Evolutionary conservation across 2,329 filamentous ascomycete species (phyloP), one percentile per base, ranked within the genome.

Genomic region (Fusarium pseudocircinatum): DNA sequence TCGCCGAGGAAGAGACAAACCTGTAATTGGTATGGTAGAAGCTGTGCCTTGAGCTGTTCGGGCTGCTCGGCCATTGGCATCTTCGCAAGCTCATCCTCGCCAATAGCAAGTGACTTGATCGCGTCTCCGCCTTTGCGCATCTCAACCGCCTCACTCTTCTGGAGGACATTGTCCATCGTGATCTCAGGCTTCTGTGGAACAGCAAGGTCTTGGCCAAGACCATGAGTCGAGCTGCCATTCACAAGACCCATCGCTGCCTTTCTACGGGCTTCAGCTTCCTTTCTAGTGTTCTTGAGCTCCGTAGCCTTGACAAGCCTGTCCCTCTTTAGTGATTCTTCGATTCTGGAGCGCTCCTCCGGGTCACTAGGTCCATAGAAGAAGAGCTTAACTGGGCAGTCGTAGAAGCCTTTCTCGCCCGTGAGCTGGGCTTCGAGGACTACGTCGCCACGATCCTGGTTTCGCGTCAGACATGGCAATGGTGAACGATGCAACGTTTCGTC

Each of bases 21-120:
- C 81, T 90, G 90, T 54, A 90, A 88, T 78, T 97, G 95, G 81
- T 97, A 96, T 3, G 94, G 92, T 65, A 97, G 86, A 54, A 97
- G 84, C 43, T 88, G 84, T 0, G 94, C 93, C 30, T 87, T 83
- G 46, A 97, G 84, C 11, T 85, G 83, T 12, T 84, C 76, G 1
- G 95, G 95, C 73, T 94, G 93, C 8, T 88, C 81, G 6, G 92
- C 93, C 85, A 89, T 89, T 1, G 93, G 92, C 90, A 97, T 90
- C 47, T 89, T 88, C 12, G 89, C 87, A 60, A 97, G 83, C 22
- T 91, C 85, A 3, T 90, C 87, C 82, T 97, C 94, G 42, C 90
- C 89, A 75, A 91, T 87, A 2, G 93, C 92, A 75, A 96, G 88
- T 43, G 89, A 88, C 77, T 95, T 92, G 12, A 92, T 87, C 18